Percentiles rank a stretch among this genome's conserved stretches.
Evolutionary conservation across 2,329 filamentous ascomycete genomes (phyloP).

Genomic region (Colletotrichum melonis): DNA sequence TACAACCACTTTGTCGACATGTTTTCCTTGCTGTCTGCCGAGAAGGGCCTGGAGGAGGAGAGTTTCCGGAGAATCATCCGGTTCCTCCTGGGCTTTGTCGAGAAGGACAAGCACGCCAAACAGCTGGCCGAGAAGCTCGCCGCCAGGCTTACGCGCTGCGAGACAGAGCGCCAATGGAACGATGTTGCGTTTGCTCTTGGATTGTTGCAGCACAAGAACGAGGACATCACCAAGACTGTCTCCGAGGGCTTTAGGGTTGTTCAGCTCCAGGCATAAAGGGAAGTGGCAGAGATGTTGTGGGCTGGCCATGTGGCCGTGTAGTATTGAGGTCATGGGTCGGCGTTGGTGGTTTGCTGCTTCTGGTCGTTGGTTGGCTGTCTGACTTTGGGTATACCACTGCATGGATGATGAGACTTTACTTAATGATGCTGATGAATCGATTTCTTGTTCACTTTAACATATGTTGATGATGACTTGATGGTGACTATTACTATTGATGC

Average conservation of each 20-base stretch:
- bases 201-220: conserved; percentile 90
- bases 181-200: conserved; percentile 95
- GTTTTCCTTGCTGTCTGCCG: conserved; percentile 92
- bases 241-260: conserved; percentile 81
- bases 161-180: conserved; percentile 96
- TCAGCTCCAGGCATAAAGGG: conserved; percentile 64
- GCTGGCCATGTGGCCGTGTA: conserved; percentile 29
- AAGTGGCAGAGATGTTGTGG: neutral
- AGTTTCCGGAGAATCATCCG: conserved; percentile 87
- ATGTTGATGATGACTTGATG: neutral
- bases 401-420: conserved; percentile 25
- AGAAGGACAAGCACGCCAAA: conserved; percentile 99
- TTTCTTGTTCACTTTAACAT: neutral
- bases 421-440: conserved; percentile 32
- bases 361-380: conserved; percentile 22
- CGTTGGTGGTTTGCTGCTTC: conserved; percentile 26
- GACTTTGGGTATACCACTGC: conserved; percentile 30
- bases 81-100: conserved; percentile 94
- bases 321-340: conserved; percentile 23
- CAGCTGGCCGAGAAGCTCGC: conserved; percentile 94
- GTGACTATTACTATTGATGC: neutral
- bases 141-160: conserved; percentile 84
- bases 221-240: conserved; percentile 84
- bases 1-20: conserved; percentile 99
- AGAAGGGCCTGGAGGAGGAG: conserved; percentile 84